Percentiles rank a stretch among this genome's conserved stretches.
These are phyloP conservation scores for Penicillium herquei DNA, from an alignment of 495 filamentous ascomycete genomes.

Conservation along the genomic window DNA sequence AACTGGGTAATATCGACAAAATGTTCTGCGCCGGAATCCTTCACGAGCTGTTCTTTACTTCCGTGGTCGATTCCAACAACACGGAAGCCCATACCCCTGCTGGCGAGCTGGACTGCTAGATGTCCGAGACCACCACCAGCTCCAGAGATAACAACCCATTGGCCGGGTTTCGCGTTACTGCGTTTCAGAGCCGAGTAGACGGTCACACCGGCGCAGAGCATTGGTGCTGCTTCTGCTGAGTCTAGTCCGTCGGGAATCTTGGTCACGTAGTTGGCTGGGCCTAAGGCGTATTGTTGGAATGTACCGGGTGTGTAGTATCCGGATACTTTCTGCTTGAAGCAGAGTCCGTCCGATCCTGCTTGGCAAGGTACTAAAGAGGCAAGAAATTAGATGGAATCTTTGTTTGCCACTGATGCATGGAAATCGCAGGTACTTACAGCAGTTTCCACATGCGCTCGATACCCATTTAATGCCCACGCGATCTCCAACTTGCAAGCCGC, in stretches of 20 bases:
- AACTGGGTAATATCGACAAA: slow-evolving; percentile 66
- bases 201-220: slow-evolving; percentile 62
- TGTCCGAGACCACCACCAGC: slow-evolving; percentile 68
- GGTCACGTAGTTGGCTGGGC: slow-evolving; percentile 64
- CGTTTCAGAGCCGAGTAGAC: slow-evolving; percentile 59
- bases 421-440: slow-evolving; percentile 44
- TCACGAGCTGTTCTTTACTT: slow-evolving; percentile 59
- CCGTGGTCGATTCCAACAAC: slow-evolving; percentile 70
- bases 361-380: slow-evolving; percentile 46
- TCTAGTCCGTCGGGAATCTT: slow-evolving; percentile 62
- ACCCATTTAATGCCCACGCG: slow-evolving; percentile 63
- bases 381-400: slow-evolving; percentile 3
- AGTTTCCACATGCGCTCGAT: slow-evolving; percentile 47
- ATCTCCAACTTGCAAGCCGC: slow-evolving; percentile 61
- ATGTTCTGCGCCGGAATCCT: slow-evolving; percentile 61
- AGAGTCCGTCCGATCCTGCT: slow-evolving; percentile 56
- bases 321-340: slow-evolving; percentile 56
- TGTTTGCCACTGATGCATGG: neutral
- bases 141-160: slow-evolving; percentile 66
- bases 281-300: slow-evolving; percentile 70
- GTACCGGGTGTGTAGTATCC: slow-evolving; percentile 62
- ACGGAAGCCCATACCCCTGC: slow-evolving; percentile 60
- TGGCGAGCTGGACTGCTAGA: slow-evolving; percentile 63
- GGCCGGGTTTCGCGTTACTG: slow-evolving; percentile 54
- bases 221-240: slow-evolving; percentile 60